phyloP scores from a whole-genome alignment of 208 protist genomes.

The Trypanosoma rangeli region DNA sequence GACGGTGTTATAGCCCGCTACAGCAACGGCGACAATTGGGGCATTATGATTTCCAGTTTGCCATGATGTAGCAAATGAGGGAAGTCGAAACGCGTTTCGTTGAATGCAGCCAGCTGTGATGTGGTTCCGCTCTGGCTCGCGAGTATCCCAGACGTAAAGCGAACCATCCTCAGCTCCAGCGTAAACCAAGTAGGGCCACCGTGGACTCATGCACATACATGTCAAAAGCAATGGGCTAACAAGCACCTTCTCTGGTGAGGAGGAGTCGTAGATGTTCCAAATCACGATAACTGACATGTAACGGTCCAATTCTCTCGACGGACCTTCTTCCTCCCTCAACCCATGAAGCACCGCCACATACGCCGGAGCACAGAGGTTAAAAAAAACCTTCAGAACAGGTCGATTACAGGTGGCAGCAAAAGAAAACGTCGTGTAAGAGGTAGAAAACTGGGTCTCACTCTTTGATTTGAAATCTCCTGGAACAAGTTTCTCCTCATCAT shows the following conservation, averaged over 20 bases:
- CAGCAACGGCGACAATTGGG: constrained; percentile 48
- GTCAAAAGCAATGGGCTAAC: constrained; percentile 52
- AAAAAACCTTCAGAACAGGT: constrained; percentile 48
- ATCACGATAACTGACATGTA: constrained; percentile 72
- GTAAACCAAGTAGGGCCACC: constrained; percentile 64
- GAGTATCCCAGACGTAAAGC: constrained; percentile 74
- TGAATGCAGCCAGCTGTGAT: constrained; percentile 45
- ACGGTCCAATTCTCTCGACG: constrained; percentile 44
- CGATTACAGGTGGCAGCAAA: constrained; percentile 50
- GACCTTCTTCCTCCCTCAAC: constrained; percentile 27
- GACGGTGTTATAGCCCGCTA: constrained; percentile 66
- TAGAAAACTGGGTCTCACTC: constrained; percentile 55
- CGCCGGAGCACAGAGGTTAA: constrained; percentile 44
- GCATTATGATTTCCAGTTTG: constrained; percentile 61
- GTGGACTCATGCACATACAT: constrained; percentile 60
- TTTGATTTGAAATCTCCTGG: constrained; percentile 30
- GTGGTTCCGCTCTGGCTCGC: constrained; percentile 77
- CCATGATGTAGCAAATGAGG: constrained; percentile 78
- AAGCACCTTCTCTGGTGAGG: constrained; percentile 61
- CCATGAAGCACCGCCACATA: constrained; percentile 58
- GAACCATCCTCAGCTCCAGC: constrained; percentile 69
- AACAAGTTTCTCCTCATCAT: constrained; percentile 28
- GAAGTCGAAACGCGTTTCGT: constrained; percentile 47
- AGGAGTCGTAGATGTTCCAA: constrained; percentile 69
- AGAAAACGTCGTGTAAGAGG: constrained; percentile 46